Evolutionary conservation across 1,284 basidiomycete genomes (phyloP).

Genomic region (Ustilago curta): DNA sequence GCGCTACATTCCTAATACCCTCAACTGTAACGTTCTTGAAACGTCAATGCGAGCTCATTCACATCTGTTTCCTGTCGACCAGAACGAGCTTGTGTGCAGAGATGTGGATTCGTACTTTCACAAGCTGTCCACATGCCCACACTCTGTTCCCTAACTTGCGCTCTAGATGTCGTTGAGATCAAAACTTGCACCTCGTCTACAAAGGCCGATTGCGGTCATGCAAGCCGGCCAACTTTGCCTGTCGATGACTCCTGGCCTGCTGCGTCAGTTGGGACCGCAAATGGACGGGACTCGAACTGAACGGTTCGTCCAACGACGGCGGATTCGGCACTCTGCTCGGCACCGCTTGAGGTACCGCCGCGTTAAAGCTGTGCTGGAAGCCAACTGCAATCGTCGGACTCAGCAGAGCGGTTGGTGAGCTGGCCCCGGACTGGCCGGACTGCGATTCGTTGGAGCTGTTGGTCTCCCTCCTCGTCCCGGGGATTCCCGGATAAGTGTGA

Average conservation of each 20-base stretch:
- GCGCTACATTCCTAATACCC: background rate
- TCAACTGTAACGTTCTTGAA: background rate
- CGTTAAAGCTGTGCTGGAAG: background rate
- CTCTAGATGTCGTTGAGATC: too few relatives aligned
- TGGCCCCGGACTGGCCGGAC: constrained; percentile 28
- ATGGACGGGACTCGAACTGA: constrained; percentile 41
- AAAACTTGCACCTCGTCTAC: too few relatives aligned
- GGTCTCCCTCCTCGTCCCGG: constrained; percentile 12
- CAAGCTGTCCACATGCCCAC: too few relatives aligned
- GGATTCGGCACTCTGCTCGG: constrained; percentile 7
- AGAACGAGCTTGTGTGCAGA: too few relatives aligned
- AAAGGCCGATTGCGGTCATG: background rate
- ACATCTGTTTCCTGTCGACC: too few relatives aligned
- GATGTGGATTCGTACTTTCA: too few relatives aligned
- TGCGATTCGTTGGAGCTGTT: constrained; percentile 39
- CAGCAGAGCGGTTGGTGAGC: constrained; percentile 34
- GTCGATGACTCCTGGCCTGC: constrained; percentile 29
- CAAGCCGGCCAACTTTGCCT: constrained; percentile 6
- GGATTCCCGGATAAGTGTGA: background rate
- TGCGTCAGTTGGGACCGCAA: constrained; percentile 22
- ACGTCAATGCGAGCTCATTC: too few relatives aligned
- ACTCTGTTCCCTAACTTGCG: too few relatives aligned
- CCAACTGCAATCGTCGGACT: constrained; percentile 18
- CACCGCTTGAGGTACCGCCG: background rate
- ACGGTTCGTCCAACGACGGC: constrained; percentile 35